Evolutionary conservation across 331 rosid genomes (phyloP).

Genomic region (Quercus lobata): DNA sequence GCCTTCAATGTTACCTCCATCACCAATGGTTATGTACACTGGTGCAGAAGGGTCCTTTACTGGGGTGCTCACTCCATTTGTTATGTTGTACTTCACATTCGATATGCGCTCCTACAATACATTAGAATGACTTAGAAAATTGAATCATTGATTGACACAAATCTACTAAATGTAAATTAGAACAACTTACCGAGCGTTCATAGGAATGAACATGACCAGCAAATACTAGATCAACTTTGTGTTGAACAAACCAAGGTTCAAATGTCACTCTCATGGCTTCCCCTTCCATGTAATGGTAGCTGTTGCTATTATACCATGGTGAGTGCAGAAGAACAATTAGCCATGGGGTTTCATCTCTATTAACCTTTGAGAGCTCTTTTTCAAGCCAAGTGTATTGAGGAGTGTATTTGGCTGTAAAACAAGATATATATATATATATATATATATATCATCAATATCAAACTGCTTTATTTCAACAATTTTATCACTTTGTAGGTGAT

Average conservation of each 20-base stretch:
- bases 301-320: slow-evolving; percentile 32
- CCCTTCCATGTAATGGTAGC: slow-evolving; percentile 37
- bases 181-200: slow-evolving; percentile 34
- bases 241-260: slow-evolving; percentile 34
- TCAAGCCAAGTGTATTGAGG: slow-evolving; percentile 37
- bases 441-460: too few species aligned
- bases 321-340: slow-evolving; percentile 33
- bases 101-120: neutral
- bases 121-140: too few species aligned
- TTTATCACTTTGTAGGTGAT: too few species aligned
- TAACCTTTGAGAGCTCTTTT: slow-evolving; percentile 32
- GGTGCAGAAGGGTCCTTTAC: neutral
- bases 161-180: too few species aligned
- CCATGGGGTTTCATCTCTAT: slow-evolving; percentile 41
- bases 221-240: slow-evolving; percentile 35
- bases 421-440: too few species aligned
- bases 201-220: slow-evolving; percentile 44
- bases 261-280: slow-evolving; percentile 28
- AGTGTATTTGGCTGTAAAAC: slow-evolving; percentile 27
- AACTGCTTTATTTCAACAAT: too few species aligned
- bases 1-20: neutral
- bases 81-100: neutral
- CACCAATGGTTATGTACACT: neutral
- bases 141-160: too few species aligned
- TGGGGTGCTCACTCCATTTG: neutral